Base-by-base conservation (phyloP, 2,329 filamentous ascomycete species). In the Drechslerella coelobrocha region DNA sequence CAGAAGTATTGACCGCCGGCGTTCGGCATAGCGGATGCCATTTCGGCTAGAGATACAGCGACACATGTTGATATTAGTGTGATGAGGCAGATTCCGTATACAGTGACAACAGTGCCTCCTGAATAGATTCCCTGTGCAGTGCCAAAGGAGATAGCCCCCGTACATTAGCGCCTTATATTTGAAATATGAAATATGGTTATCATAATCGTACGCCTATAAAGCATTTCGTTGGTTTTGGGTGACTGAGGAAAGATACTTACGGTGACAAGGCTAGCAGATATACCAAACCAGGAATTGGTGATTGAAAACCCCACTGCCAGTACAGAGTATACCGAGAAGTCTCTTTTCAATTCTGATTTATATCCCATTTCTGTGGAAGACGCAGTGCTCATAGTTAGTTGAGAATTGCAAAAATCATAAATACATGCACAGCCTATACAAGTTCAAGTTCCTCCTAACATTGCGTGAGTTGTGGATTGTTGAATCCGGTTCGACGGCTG, bases 1-100 rank as follows among this genome's bases (percentile, higher is more conserved):
- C 82, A 83, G 73, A 83, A 82, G 61, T 83, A 83, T 81, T 82
- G 82, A 45, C 82, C 82, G 21, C 82, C 82, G 55, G 80, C 80
- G 8, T 81, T 81, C 2, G 82, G 82, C 63, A 82, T 82, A 1
- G 80, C 79, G 2, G 81, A 82, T 7, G 82, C 81, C 57, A 83
- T 80, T 72, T 83, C 81, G 7, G 81, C 80, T 19, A 83, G 75
- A 0, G 81, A 82, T 2, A 80, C 79, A 27, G 78, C 81, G 27
- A 82, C 75, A 62, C 82, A 83, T 37, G 78, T 80, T 48, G 82
- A 81, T 34, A 83, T 78, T 31, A 82, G 77, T 0, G 80, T 80
- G 17, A 83, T 80, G 2, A 83, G 77, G 56, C 83, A 81, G 61
- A 83, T 82, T 55, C 82, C 82, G 71, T 83, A 83, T 7, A 78